Percentiles rank a stretch among this genome's conserved stretches.
These are phyloP conservation scores for Leucogyrophana mollusca DNA, from an alignment of 768 basidiomycete genomes.

Conservation along the genomic window DNA sequence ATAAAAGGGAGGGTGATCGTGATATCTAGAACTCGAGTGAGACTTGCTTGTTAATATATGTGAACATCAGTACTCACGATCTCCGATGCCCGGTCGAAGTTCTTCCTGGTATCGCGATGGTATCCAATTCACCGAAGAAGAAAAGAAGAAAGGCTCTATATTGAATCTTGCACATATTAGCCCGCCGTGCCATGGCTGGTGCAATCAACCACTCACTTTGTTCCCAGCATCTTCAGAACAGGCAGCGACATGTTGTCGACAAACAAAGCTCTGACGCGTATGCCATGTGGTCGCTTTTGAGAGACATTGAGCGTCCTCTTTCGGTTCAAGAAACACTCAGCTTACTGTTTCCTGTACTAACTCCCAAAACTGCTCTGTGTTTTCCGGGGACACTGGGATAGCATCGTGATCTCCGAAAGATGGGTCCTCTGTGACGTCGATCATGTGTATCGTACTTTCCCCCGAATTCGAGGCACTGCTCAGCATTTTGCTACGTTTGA, in stretches of 20 bases:
- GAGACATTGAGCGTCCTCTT: background rate
- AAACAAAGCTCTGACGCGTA: constrained; percentile 28
- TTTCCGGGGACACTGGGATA: constrained; percentile 1
- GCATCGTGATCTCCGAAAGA: constrained; percentile 1
- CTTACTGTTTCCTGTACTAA: constrained; percentile 30
- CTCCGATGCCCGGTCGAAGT: constrained; percentile 35
- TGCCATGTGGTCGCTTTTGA: constrained; percentile 10
- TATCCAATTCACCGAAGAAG: constrained; percentile 47
- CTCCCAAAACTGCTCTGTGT: constrained; percentile 31
- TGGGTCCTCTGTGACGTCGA: constrained; percentile 13
- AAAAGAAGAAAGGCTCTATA: constrained; percentile 38
- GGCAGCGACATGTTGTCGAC: constrained; percentile 26
- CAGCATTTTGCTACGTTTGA: constrained; percentile 24
- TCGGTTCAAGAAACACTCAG: background rate
- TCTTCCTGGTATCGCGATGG: constrained; percentile 64
- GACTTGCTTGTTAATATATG: constrained; percentile 25
- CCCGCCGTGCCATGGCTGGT: background rate
- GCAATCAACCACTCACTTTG: constrained; percentile 18
- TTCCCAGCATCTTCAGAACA: constrained; percentile 34
- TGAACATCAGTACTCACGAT: constrained; percentile 52
- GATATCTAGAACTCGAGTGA: constrained; percentile 43
- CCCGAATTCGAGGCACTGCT: constrained; percentile 4
- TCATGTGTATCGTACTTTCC: constrained; percentile 13
- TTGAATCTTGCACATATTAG: constrained; percentile 22
- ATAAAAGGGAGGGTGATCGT: constrained; percentile 58